A percentile compares a stretch with the other conserved stretches of the same genome.
These are phyloP conservation scores for Bruguiera hainesii DNA, from an alignment of 441 rosid species.

Conservation along the genomic window DNA sequence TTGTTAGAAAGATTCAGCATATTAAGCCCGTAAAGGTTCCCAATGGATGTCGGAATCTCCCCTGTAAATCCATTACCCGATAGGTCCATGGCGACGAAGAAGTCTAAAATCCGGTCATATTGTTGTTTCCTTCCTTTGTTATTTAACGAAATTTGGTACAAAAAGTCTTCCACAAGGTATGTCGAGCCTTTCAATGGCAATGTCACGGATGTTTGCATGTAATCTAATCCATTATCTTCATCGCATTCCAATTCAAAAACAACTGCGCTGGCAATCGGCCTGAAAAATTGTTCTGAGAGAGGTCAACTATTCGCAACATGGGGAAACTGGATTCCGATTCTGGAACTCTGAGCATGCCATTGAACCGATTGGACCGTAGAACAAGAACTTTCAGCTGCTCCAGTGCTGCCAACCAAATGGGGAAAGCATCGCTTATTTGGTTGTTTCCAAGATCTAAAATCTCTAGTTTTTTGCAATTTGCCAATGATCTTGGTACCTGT, in stretches of 20 bases:
- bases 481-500: background rate
- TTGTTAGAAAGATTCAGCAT: constrained; percentile 38
- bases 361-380: constrained; percentile 18
- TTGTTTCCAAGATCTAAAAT: constrained; percentile 17
- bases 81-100: constrained; percentile 22
- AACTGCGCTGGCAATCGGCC: constrained; percentile 49
- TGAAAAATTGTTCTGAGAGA: constrained; percentile 53
- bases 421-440: constrained; percentile 23
- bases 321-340: constrained; percentile 20
- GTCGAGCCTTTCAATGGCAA: rapidly evolving
- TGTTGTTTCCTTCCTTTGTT: too few relatives aligned
- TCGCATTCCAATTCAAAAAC: constrained; percentile 36
- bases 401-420: constrained; percentile 23
- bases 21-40: constrained; percentile 21
- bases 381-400: constrained; percentile 13
- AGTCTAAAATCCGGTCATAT: constrained; percentile 11
- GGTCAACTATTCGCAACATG: constrained; percentile 47
- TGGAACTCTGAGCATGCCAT: constrained; percentile 5
- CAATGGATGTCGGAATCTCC: constrained; percentile 23
- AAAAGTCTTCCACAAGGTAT: too few relatives aligned
- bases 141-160: too few relatives aligned
- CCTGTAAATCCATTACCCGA: constrained; percentile 31
- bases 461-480: background rate
- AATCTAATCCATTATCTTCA: constrained; percentile 38
- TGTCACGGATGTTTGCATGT: background rate